Conservation (phyloP, 495 filamentous ascomycete genomes). For the Neurospora pannonica region DNA sequence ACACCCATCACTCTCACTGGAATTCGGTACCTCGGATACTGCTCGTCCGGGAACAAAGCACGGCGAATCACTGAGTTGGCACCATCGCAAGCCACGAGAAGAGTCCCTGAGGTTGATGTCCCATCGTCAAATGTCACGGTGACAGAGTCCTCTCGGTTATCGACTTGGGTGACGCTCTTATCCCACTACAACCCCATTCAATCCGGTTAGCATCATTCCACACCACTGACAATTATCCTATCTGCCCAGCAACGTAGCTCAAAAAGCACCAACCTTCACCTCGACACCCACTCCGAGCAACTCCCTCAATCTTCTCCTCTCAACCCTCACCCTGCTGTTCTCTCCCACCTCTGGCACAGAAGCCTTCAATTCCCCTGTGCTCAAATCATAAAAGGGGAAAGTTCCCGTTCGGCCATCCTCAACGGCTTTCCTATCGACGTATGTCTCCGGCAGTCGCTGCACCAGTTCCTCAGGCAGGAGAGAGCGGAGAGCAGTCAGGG, state of each 20-base stretch:
- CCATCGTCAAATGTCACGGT: slow-evolving; percentile 23
- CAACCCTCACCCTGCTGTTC: slow-evolving; percentile 31
- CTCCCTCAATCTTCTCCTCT: slow-evolving; percentile 36
- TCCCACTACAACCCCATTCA: slow-evolving; percentile 14
- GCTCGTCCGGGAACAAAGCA: slow-evolving; percentile 14
- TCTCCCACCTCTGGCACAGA: slow-evolving; percentile 36
- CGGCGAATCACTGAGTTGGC: slow-evolving; percentile 18
- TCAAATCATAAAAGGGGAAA: slow-evolving; percentile 47
- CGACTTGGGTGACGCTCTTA: slow-evolving; percentile 11
- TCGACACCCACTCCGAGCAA: slow-evolving; percentile 40
- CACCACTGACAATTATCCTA: background rate
- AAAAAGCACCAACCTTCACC: slow-evolving; percentile 24
- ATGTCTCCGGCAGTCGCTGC: slow-evolving; percentile 36
- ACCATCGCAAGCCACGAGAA: slow-evolving; percentile 26
- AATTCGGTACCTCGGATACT: slow-evolving; percentile 8
- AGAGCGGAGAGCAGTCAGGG: slow-evolving; percentile 37
- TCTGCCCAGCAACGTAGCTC: background rate
- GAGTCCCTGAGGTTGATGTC: slow-evolving; percentile 10
- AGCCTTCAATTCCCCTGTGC: slow-evolving; percentile 31
- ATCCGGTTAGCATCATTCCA: background rate
- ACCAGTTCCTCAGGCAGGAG: slow-evolving; percentile 42
- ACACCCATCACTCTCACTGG: slow-evolving; percentile 23
- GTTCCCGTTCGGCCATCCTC: slow-evolving; percentile 11
- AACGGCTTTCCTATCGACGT: slow-evolving; percentile 28
- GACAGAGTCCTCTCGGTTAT: slow-evolving; percentile 11